Base-by-base conservation (phyloP, 306 rosid genomes). In the Cyamopsis tetragonoloba region DNA sequence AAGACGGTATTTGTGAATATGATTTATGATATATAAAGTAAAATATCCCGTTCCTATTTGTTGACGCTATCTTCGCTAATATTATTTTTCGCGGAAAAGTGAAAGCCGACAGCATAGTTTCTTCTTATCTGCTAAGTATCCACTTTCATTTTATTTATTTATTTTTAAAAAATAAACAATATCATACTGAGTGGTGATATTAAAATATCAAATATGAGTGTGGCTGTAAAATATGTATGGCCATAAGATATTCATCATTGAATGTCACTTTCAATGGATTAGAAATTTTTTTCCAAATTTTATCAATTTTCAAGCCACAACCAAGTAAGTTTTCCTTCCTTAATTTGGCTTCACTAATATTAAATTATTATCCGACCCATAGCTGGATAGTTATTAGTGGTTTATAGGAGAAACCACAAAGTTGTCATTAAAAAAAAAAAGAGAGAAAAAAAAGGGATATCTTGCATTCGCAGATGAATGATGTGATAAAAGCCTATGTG, bases 71-170 rank as follows among this genome's bases (percentile, higher is more conserved):
- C 7, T 38, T 72, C 13, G 15, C 15, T 4, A n/a, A 6, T n/a
- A 34, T 27, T 3, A 39, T 20, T 50, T 39, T 49, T 18, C 3
- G 32, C 2, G 18, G 38, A 51, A 72, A 72, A 19, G 63, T 20
- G 54, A 15, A 50, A 41, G 19, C 19, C 42, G 48, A 41, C 57
- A 39, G 6, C 13, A 62, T 27, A n/a, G 27, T 73, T 30, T 62
- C 64, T 12, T 42, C 39, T 72, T 72, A 64, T 72, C 56, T 62
- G 42, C 19, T 17, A 26, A 69, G 30, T 44, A 56, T 39, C 74
- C 74, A 69, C 66, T 12, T 11, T 2, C 38, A 39, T 11, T 55
- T 64, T n/a, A n/a, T n/a, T 51, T 27, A 0, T n/a, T n/a, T n/a
- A n/a, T n/a, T n/a, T n/a, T n/a, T n/a, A n/a, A n/a, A n/a, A n/a